Evolutionary conservation across 768 basidiomycete genomes (phyloP).

Genomic region (Mrakia gelida): DNA sequence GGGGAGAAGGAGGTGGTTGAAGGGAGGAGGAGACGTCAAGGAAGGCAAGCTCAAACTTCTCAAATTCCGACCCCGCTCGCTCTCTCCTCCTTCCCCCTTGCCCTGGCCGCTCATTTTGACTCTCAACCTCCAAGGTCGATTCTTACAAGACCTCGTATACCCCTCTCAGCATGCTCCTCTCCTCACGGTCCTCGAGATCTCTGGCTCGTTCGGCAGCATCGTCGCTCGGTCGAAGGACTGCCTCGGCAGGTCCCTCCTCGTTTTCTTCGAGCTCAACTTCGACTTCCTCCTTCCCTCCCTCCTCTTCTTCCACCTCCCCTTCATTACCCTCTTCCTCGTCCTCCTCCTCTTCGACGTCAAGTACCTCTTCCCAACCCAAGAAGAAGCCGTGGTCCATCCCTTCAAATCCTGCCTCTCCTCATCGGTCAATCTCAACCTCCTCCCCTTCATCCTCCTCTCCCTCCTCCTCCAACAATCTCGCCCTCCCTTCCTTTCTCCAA

Average conservation of each 20-base stretch:
- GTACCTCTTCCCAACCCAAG: too few relatives aligned
- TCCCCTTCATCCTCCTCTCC: too few relatives aligned
- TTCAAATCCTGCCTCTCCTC: slow-evolving; percentile 54
- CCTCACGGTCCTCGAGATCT: not conserved
- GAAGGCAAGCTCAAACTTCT: not conserved
- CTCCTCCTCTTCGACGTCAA: too few relatives aligned
- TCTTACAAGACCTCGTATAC: not conserved
- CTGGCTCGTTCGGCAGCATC: not conserved
- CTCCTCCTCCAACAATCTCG: not conserved
- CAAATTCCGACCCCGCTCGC: not conserved
- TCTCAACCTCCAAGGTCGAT: not conserved
- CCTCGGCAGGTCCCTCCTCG: not conserved
- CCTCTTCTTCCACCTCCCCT: not conserved
- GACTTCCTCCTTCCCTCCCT: not conserved
- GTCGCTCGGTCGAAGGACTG: not conserved
- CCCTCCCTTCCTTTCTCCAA: not conserved
- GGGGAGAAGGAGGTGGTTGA: not conserved
- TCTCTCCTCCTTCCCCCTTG: too few relatives aligned
- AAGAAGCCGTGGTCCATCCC: slow-evolving; percentile 59
- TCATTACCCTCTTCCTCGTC: too few relatives aligned
- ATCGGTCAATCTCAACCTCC: too few relatives aligned
- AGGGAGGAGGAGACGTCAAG: too few relatives aligned
- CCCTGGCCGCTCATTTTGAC: not conserved
- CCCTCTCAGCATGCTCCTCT: not conserved
- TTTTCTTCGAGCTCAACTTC: not conserved